phyloP scores from a whole-genome alignment of 2,329 filamentous ascomycete species.

The Calonectria hawksworthii region DNA sequence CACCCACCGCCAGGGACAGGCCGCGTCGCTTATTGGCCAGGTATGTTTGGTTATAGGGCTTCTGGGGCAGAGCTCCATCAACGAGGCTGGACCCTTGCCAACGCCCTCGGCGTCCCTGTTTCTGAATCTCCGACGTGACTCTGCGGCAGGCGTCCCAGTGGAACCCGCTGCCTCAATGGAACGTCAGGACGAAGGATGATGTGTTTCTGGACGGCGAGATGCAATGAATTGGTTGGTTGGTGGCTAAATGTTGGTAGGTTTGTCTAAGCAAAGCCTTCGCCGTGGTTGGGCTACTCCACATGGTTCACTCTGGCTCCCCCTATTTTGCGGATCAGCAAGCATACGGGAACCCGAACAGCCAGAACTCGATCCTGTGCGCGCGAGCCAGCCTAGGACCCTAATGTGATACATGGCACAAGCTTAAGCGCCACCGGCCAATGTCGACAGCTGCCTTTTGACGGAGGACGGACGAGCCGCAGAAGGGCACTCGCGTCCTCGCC shows the following conservation, averaged over 20 bases:
- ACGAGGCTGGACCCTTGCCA: not conserved
- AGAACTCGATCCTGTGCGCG: not conserved
- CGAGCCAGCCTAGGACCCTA: constrained; percentile 4
- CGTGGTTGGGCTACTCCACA: constrained; percentile 37
- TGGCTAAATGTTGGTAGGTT: constrained; percentile 22
- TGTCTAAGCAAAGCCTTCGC: constrained; percentile 34
- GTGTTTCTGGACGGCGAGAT: constrained; percentile 15
- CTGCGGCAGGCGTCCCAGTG: constrained; percentile 9
- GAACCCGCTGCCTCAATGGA: constrained; percentile 16
- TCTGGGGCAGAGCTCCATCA: constrained; percentile 11
- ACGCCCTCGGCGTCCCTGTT: constrained; percentile 13
- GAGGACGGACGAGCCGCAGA: not conserved
- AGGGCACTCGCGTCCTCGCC: not conserved
- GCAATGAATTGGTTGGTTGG: constrained; percentile 22
- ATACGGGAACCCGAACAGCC: constrained; percentile 13
- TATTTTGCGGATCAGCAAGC: constrained; percentile 35
- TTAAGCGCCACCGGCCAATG: constrained; percentile 13
- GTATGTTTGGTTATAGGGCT: constrained; percentile 28
- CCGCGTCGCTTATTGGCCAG: constrained; percentile 18
- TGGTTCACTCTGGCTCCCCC: constrained; percentile 29
- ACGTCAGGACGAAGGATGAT: constrained; percentile 15
- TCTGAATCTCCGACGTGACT: constrained; percentile 28
- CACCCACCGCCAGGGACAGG: constrained; percentile 2
- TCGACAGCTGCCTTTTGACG: not conserved
- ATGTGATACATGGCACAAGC: constrained; percentile 12